These are phyloP conservation scores for Trichosporon sp. DNA, from an alignment of 1,284 basidiomycete genomes.

Conservation along the genomic window DNA sequence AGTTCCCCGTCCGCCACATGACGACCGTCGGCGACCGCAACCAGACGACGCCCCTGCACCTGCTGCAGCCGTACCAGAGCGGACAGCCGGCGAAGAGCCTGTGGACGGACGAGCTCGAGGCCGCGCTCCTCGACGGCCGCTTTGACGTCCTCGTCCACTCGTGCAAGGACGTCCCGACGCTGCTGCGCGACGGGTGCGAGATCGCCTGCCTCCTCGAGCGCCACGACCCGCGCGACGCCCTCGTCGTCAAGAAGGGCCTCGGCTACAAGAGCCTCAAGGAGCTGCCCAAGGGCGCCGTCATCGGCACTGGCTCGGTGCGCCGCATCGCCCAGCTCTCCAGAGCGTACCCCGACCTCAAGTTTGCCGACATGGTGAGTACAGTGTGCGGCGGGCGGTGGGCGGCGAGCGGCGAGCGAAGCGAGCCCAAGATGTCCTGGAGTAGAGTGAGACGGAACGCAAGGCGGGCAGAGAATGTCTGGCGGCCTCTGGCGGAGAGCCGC, in stretches of 20 bases:
- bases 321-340: slow-evolving; percentile 85
- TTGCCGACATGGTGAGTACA: slow-evolving; percentile 78
- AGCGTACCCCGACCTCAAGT: slow-evolving; percentile 71
- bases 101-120: slow-evolving; percentile 95
- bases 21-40: slow-evolving; percentile 89
- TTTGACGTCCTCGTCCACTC: slow-evolving; percentile 94
- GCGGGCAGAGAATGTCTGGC: too few relatives aligned
- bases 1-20: slow-evolving; percentile 76
- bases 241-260: slow-evolving; percentile 78
- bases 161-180: slow-evolving; percentile 91
- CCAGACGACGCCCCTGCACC: slow-evolving; percentile 60
- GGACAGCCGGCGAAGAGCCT: slow-evolving; percentile 65
- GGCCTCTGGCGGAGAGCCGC: too few relatives aligned
- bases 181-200: slow-evolving; percentile 74
- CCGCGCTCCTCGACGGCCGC: slow-evolving; percentile 63
- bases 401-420: too few relatives aligned
- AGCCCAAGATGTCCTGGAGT: too few relatives aligned
- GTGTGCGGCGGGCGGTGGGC: too few relatives aligned
- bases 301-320: slow-evolving; percentile 91
- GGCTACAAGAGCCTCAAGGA: slow-evolving; percentile 74
- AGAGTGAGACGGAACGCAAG: too few relatives aligned
- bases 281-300: slow-evolving; percentile 78
- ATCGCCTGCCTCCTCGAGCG: slow-evolving; percentile 81
- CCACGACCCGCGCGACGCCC: slow-evolving; percentile 82
- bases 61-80: slow-evolving; percentile 43